A percentile compares a stretch with the other conserved stretches of the same genome.
Evolutionary conservation across 1,284 basidiomycete species (phyloP).

Genomic region (Mrakiaceae sp.): DNA sequence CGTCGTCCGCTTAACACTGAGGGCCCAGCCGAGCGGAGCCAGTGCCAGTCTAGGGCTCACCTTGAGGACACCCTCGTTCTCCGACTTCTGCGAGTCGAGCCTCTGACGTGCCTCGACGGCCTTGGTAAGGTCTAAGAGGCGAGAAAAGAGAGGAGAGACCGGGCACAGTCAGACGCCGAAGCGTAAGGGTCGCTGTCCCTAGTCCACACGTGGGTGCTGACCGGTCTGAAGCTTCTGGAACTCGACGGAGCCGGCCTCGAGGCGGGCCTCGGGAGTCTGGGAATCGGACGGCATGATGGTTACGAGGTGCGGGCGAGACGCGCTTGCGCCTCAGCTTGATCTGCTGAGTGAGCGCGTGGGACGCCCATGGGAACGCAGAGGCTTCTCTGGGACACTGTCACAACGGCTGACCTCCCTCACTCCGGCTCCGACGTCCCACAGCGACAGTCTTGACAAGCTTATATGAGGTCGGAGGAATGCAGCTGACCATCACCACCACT

Average conservation of each 20-base stretch:
- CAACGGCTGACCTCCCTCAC: no score
- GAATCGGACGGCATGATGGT: background rate
- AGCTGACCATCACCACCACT: no score
- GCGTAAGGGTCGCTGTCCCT: no score
- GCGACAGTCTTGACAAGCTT: no score
- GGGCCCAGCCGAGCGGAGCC: constrained; percentile 12
- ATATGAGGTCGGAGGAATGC: no score
- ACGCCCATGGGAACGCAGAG: no score
- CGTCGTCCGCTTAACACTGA: background rate
- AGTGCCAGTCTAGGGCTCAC: constrained; percentile 33
- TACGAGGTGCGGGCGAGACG: no score
- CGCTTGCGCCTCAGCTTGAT: no score
- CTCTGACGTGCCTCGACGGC: constrained; percentile 68
- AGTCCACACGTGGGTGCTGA: constrained; percentile 20
- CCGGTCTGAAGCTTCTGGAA: constrained; percentile 65
- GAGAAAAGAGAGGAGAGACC: background rate
- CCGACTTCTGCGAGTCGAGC: constrained; percentile 76
- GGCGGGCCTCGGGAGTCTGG: constrained; percentile 38
- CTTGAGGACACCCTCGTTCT: constrained; percentile 88
- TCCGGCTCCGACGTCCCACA: no score
- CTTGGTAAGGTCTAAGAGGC: constrained; percentile 47
- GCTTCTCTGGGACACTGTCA: no score
- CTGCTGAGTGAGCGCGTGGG: no score
- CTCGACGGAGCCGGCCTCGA: constrained; percentile 56
- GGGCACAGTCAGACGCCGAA: background rate